Conservation (phyloP, 805 yeast genomes). For the Metschnikowia borealis region DNA sequence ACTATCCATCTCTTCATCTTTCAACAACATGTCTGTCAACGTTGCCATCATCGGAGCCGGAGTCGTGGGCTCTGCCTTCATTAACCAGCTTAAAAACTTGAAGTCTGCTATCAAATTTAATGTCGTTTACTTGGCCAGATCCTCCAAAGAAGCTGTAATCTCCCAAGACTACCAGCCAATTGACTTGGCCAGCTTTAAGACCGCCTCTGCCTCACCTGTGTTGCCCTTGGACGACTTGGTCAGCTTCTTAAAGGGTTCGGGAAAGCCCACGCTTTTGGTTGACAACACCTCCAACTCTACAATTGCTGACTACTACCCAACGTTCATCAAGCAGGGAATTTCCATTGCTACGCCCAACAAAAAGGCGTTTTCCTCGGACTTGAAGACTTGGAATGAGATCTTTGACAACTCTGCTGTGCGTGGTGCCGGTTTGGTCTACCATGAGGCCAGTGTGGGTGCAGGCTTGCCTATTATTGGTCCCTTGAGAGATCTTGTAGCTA, state of each 20-base stretch:
- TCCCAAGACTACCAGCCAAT: constrained; percentile 70
- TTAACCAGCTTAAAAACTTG: constrained; percentile 69
- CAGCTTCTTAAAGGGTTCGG: constrained; percentile 59
- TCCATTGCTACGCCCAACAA: constrained; percentile 98
- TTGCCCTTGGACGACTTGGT: constrained; percentile 57
- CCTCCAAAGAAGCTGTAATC: constrained; percentile 64
- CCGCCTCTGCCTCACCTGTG: constrained; percentile 42
- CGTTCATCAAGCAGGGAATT: constrained; percentile 69
- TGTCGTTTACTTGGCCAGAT: constrained; percentile 71
- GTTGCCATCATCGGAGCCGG: constrained; percentile 69
- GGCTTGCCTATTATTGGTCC: constrained; percentile 93
- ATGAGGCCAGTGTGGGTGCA: constrained; percentile 98
- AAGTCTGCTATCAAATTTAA: constrained; percentile 64
- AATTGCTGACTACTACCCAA: constrained; percentile 74
- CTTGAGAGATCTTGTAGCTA: constrained; percentile 78
- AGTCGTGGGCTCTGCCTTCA: constrained; percentile 89
- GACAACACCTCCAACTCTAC: constrained; percentile 90
- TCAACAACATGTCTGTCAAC: constrained; percentile 32
- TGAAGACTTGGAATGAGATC: constrained; percentile 72
- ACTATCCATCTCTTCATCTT: not conserved
- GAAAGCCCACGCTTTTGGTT: constrained; percentile 74
- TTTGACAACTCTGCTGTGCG: constrained; percentile 51
- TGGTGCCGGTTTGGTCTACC: constrained; percentile 76
- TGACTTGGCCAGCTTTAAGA: constrained; percentile 55
- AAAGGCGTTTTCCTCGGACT: constrained; percentile 86